These are phyloP conservation scores for Sphaerulina musiva DNA, from an alignment of 2,329 filamentous ascomycete species.

Conservation along the genomic window DNA sequence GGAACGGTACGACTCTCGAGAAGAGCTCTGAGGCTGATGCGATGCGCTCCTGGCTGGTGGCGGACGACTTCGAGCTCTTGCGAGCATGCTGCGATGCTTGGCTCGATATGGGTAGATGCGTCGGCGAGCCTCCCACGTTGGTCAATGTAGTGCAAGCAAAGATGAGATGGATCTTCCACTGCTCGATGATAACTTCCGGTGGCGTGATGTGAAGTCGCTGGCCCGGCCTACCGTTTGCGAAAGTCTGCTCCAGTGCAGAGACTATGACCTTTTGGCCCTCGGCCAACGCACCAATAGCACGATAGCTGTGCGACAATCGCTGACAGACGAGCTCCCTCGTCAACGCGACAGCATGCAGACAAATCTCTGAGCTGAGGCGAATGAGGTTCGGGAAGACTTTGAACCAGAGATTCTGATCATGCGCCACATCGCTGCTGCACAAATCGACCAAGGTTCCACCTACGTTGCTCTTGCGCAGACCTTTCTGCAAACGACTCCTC, in stretches of 20 bases:
- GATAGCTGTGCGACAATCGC: slow-evolving; percentile 87
- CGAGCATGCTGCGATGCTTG: slow-evolving; percentile 66
- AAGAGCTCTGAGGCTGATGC: slow-evolving; percentile 85
- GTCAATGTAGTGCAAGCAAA: slow-evolving; percentile 95
- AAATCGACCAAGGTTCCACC: slow-evolving; percentile 86
- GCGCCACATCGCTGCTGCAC: slow-evolving; percentile 89
- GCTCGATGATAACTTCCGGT: slow-evolving; percentile 83
- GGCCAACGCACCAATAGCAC: slow-evolving; percentile 69
- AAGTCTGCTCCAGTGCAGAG: slow-evolving; percentile 56
- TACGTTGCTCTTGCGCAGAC: slow-evolving; percentile 74
- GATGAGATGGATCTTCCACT: slow-evolving; percentile 96
- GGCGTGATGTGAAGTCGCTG: slow-evolving; percentile 57
- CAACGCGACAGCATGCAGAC: slow-evolving; percentile 82
- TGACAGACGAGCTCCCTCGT: slow-evolving; percentile 90
- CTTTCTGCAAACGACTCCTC: slow-evolving; percentile 82
- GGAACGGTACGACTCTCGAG: slow-evolving; percentile 79
- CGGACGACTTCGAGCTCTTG: slow-evolving; percentile 66
- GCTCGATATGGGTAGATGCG: slow-evolving; percentile 45
- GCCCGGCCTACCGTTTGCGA: slow-evolving; percentile 20
- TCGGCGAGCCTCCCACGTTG: slow-evolving; percentile 58
- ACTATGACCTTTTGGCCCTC: slow-evolving; percentile 53
- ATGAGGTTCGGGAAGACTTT: slow-evolving; percentile 97
- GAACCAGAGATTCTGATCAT: slow-evolving; percentile 93
- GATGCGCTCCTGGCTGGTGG: slow-evolving; percentile 66
- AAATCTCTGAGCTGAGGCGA: slow-evolving; percentile 81